Base-by-base conservation (phyloP, 805 yeast species). In the Candida tammaniensis region DNA sequence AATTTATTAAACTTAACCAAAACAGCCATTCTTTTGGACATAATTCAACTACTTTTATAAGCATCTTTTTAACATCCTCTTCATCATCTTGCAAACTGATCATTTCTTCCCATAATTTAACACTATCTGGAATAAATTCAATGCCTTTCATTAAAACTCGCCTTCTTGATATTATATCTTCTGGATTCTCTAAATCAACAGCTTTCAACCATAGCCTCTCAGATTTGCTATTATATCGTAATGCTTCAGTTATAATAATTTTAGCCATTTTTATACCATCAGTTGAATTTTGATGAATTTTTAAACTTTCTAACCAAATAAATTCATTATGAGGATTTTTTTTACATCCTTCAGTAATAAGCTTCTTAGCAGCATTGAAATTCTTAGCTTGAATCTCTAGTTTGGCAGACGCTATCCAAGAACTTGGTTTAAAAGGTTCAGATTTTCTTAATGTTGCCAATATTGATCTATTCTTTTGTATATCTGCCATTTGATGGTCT, bases 391-490 rank as follows among this genome's bases (percentile, higher is more conserved):
- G 72, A 44, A 76, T 82, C 51, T 91, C 98, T 7, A 87, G 53
- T 30, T 86, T 60, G 0, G 96, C 94, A 30, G 87, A 76, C 0
- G 94, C 86, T 15, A 91, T 83, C 95, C 96, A 91, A 4, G 83
- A 85, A 30, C 75, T 74, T 0, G 95, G 74, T 38, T 79, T 81
- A 26, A 61, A 57, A 0, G 97, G 96, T 47, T 86, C 82, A 0
- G 86, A 62, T 43, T 74, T 76, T 22, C 94, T 68, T 43, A 85
- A 70, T 3, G 87, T 80, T n/a, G 74, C 63, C 29, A 89, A 66
- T 7, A 87, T 63, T 2, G 68, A 50, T 23, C 93, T 61, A 23
- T 80, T 76, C 40, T 74, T 78, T 27, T 64, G 63, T 3, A 80
- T 56, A 43, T 85, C 89, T 20, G 79, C 85, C 24, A 74, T 46